These are phyloP conservation scores for Fusarium sp. DNA, from an alignment of 2,329 filamentous ascomycete species.

Conservation along the genomic window DNA sequence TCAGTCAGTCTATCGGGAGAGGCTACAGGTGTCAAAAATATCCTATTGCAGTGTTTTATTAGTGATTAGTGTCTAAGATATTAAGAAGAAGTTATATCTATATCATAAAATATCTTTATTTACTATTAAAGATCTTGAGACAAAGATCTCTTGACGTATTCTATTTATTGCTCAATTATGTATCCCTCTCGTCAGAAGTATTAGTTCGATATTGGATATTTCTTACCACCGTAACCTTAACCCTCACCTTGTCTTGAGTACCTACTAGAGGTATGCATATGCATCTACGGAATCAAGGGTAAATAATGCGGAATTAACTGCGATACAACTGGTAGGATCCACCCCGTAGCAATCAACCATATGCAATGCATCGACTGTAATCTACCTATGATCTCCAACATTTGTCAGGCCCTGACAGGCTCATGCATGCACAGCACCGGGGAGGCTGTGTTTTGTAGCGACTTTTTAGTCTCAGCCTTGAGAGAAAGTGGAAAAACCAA, in stretches of 20 bases:
- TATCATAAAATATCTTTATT: background rate
- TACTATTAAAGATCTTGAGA: too few species aligned
- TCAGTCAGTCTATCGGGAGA: background rate
- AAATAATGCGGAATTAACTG: background rate
- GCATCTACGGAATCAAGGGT: background rate
- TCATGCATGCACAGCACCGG: conserved; percentile 20
- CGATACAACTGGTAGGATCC: background rate
- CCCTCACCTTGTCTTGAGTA: background rate
- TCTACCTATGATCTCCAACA: conserved; percentile 15
- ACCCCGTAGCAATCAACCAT: background rate
- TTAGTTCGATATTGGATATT: background rate
- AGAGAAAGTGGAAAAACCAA: conserved; percentile 42
- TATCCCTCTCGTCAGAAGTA: background rate
- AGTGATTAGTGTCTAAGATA: background rate
- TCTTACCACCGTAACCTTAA: background rate
- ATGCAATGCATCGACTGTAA: background rate
- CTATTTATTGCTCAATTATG: background rate
- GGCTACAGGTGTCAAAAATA: background rate
- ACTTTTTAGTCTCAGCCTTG: conserved; percentile 40
- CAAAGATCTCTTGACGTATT: background rate
- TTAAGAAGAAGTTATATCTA: background rate
- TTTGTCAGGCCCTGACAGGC: conserved; percentile 13
- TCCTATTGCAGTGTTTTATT: background rate
- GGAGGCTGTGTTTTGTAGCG: conserved; percentile 32
- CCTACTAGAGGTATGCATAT: background rate